A percentile compares a stretch with the other conserved stretches of the same genome.
Conservation (phyloP, 169 alveolate genomes). For the Neospora caninum region DNA sequence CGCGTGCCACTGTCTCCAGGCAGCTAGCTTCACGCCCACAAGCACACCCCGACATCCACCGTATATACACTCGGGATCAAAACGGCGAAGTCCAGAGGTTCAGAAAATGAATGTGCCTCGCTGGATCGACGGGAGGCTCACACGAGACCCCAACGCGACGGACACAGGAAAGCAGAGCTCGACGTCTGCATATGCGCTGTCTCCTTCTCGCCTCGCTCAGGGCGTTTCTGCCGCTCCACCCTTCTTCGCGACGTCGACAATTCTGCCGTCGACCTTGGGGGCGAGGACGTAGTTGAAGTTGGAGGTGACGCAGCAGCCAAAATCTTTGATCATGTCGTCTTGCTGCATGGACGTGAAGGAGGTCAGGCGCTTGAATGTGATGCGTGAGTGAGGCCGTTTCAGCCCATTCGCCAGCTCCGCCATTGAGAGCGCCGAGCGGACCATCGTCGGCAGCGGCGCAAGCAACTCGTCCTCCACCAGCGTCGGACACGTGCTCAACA, state of each 20-base stretch:
- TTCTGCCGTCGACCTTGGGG: conserved; percentile 69
- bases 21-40: too few species aligned
- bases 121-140: too few species aligned
- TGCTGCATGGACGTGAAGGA: conserved; percentile 66
- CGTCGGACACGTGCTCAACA: conserved; percentile 70
- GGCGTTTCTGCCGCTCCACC: neutral
- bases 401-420: conserved; percentile 80
- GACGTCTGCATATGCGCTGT: too few species aligned
- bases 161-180: too few species aligned
- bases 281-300: conserved; percentile 59
- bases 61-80: too few species aligned
- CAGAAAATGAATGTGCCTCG: too few species aligned
- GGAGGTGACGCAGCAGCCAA: conserved; percentile 58
- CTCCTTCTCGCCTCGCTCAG: neutral
- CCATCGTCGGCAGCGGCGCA: conserved; percentile 79
- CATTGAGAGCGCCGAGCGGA: conserved; percentile 73
- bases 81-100: too few species aligned
- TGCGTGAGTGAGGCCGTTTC: conserved; percentile 74
- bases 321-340: conserved; percentile 62
- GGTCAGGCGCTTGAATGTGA: conserved; percentile 70
- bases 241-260: conserved; percentile 15
- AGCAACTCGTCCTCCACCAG: conserved; percentile 75
- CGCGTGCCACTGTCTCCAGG: too few species aligned
- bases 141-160: too few species aligned
- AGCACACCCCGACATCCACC: too few species aligned